Conservation (phyloP, 2,329 filamentous ascomycete genomes). For the Ceratocystis cubensis region DNA sequence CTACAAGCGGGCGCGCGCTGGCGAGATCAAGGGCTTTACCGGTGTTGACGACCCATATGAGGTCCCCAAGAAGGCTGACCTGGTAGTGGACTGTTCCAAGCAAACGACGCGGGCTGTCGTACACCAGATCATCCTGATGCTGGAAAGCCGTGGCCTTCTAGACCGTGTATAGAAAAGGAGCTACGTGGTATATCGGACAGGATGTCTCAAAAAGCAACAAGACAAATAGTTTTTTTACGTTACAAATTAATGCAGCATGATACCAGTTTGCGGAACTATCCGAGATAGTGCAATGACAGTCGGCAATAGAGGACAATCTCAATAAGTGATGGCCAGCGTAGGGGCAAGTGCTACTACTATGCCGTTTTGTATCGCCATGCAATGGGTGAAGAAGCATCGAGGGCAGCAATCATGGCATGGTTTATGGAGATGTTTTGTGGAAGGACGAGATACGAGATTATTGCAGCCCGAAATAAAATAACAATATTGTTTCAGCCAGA, state of each 20-base stretch:
- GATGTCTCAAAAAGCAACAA: neutral
- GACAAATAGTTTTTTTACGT: constrained; percentile 7
- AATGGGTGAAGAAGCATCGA: no score
- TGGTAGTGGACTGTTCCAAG: constrained; percentile 75
- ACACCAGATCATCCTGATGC: constrained; percentile 86
- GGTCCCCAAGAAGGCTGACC: constrained; percentile 63
- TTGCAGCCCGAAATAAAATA: no score
- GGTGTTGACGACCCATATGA: constrained; percentile 98
- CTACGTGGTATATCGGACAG: neutral
- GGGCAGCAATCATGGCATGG: no score
- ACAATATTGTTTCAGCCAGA: no score
- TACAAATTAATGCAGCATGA: constrained; percentile 19
- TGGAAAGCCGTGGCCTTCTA: constrained; percentile 80
- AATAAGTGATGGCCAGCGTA: no score
- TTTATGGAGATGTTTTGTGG: no score
- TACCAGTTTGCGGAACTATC: constrained; percentile 12
- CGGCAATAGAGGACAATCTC: neutral
- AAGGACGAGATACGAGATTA: no score
- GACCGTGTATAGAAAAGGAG: constrained; percentile 44
- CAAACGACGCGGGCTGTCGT: constrained; percentile 85
- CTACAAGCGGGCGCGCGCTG: constrained; percentile 69
- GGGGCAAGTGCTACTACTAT: no score
- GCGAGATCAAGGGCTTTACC: constrained; percentile 96
- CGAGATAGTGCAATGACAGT: neutral
- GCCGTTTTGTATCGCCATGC: no score